phyloP scores from a whole-genome alignment of 2,329 filamentous ascomycete genomes.

The Fragosphaeria purpurea region DNA sequence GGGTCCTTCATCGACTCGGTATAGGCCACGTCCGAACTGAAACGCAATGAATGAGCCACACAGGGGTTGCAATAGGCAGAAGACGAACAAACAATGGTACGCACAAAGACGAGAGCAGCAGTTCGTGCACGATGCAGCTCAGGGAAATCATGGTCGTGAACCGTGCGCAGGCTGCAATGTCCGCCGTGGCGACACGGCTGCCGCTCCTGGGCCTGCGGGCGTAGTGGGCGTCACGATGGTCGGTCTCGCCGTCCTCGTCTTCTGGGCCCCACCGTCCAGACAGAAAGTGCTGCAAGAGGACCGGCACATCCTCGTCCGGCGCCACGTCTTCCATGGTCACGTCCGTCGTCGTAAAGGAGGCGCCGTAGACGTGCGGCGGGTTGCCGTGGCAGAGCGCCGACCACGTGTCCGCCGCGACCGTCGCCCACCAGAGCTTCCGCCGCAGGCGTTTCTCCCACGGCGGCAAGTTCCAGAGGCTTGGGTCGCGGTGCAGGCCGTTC shows the following conservation, averaged over 20 bases:
- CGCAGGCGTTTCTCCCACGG: slow-evolving; percentile 32
- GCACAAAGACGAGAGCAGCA: slow-evolving; percentile 15
- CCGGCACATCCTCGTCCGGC: slow-evolving; percentile 31
- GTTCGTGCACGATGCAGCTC: slow-evolving; percentile 20
- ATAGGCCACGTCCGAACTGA: slow-evolving; percentile 9
- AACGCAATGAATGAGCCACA: too few species aligned
- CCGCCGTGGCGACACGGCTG: background rate
- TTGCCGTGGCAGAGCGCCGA: slow-evolving; percentile 36
- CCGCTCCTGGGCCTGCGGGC: too few species aligned
- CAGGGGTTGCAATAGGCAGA: background rate
- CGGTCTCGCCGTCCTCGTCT: too few species aligned
- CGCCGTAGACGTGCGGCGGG: slow-evolving; percentile 31
- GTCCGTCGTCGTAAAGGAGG: slow-evolving; percentile 29
- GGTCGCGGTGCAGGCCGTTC: slow-evolving; percentile 35
- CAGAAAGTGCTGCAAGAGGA: slow-evolving; percentile 21
- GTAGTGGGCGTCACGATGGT: too few species aligned
- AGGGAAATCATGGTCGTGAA: slow-evolving; percentile 27
- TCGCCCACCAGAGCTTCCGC: slow-evolving; percentile 37
- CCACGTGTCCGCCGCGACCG: slow-evolving; percentile 33
- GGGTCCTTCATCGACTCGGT: slow-evolving; percentile 11
- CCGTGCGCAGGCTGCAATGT: slow-evolving; percentile 25
- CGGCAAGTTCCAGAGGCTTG: slow-evolving; percentile 30
- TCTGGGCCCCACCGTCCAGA: too few species aligned
- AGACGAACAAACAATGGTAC: background rate
- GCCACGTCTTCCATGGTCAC: slow-evolving; percentile 31